These are phyloP conservation scores for Ganoderma leucocontextum DNA, from an alignment of 1,284 basidiomycete genomes.

Conservation along the genomic window DNA sequence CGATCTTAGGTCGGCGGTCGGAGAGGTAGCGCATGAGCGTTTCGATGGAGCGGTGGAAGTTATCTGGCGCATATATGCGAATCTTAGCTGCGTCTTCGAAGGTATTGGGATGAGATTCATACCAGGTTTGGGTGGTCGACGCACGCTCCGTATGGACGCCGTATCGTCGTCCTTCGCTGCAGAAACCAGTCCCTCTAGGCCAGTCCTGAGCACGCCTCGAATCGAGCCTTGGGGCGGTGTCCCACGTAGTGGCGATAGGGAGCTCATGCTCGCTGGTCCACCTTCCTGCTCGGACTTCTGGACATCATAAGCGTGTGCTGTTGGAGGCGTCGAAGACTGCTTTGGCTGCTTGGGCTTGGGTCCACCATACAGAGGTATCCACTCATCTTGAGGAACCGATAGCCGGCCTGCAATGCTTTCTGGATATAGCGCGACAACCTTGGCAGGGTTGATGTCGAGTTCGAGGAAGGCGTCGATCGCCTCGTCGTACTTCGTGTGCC, in stretches of 20 bases:
- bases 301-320: conserved; percentile 32
- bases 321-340: conserved; percentile 21
- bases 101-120: neutral
- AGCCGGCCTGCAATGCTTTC: conserved; percentile 84
- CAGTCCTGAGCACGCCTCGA: conserved; percentile 58
- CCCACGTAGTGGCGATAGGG: conserved; percentile 39
- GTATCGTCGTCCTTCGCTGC: conserved; percentile 67
- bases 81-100: neutral
- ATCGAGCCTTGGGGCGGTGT: conserved; percentile 56
- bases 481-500: conserved; percentile 68
- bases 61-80: conserved; percentile 50
- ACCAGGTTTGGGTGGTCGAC: conserved; percentile 36
- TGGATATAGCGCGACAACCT: conserved; percentile 92
- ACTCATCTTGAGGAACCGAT: conserved; percentile 71
- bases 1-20: conserved; percentile 86
- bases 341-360: conserved; percentile 55
- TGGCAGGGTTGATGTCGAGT: conserved; percentile 92
- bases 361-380: conserved; percentile 91
- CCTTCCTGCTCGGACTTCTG: conserved; percentile 34
- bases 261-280: conserved; percentile 28
- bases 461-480: conserved; percentile 91
- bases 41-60: conserved; percentile 70
- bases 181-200: conserved; percentile 60
- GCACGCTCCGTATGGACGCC: conserved; percentile 56
- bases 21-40: conserved; percentile 79